phyloP scores from a whole-genome alignment of 225 moss, liverwort and hornwort species.

The Neckera pumila region DNA sequence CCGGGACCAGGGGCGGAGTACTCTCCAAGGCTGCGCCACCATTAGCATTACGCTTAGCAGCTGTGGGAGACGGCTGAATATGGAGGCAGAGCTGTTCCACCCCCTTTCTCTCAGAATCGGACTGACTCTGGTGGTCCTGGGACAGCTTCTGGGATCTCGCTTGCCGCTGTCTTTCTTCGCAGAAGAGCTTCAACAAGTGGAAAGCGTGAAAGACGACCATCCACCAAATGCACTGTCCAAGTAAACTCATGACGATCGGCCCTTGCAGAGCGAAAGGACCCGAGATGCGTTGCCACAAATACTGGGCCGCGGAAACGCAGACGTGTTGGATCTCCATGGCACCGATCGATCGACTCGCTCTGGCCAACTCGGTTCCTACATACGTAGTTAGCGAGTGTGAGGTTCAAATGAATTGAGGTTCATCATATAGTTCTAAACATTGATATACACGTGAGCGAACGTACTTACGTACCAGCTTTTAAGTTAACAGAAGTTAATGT shows the following conservation, averaged over 20 bases:
- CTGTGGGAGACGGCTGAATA: neutral
- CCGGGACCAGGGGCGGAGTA: neutral
- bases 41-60: no score
- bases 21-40: neutral
- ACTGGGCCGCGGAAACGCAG: neutral
- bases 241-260: neutral
- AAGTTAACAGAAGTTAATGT: no score
- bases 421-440: neutral
- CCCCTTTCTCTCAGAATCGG: neutral
- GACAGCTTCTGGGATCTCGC: neutral
- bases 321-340: neutral
- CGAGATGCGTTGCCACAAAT: neutral
- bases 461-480: neutral
- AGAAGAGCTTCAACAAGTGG: neutral
- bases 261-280: neutral
- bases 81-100: neutral
- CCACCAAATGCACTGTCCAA: neutral
- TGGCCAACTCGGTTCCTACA: neutral
- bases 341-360: neutral
- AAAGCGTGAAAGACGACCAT: neutral
- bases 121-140: neutral
- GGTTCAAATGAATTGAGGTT: neutral
- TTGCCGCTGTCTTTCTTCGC: neutral
- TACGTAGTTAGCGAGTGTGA: neutral
- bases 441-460: neutral